Evolutionary conservation across 164 flowering plant genomes (phyloP), one percentile per base, ranked within the genome.

Genomic region (Macadamia integrifolia): DNA sequence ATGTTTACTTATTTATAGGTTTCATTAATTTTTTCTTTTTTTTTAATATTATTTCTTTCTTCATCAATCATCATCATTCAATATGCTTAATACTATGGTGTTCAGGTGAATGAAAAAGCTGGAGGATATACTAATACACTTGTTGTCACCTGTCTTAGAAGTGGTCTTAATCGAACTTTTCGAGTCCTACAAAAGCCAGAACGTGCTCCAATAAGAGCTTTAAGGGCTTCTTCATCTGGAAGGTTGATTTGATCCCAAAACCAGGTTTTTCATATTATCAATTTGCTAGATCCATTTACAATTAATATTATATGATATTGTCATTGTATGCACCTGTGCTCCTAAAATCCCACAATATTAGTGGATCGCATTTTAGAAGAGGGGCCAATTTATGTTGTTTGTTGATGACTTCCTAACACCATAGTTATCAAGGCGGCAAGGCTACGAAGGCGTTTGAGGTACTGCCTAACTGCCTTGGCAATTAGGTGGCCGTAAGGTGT

Each of bases 151-250:
- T 90, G 97, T 78, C 76, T 91, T 72, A 79, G 99, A 80, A 95
- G 93, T 87, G 99, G 99, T 28, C 85, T 92, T 66, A 89, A 90
- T 80, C 91, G 89, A 69, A 40, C 87, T 48, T 95, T 95, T 71
- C 88, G 99, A 55, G 88, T 84, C 65, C 66, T 92, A 61, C 97
- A 89, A 78, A 95, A 92, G 80, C 96, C 99, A 72, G 99, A 95
- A 70, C 98, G 98, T 68, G 86, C 97, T 40, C 98, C 94, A 15
- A 83, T 95, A 69, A 85, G 99, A 84, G 99, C 97, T 76, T 77
- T 95, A 69, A 85, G 98, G 79, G 85, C 99, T 80, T 95, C 99
- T 65, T 89, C 99, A 62, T 95, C 99, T 74, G 99, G 99, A 83
- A 95, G 99, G 98, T 95, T 78, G 71, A 55, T 69, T 50, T 35